Evolutionary conservation across 495 filamentous ascomycete species (phyloP), one percentile per base, ranked within the genome.

Genomic region (Penicillium manginii): DNA sequence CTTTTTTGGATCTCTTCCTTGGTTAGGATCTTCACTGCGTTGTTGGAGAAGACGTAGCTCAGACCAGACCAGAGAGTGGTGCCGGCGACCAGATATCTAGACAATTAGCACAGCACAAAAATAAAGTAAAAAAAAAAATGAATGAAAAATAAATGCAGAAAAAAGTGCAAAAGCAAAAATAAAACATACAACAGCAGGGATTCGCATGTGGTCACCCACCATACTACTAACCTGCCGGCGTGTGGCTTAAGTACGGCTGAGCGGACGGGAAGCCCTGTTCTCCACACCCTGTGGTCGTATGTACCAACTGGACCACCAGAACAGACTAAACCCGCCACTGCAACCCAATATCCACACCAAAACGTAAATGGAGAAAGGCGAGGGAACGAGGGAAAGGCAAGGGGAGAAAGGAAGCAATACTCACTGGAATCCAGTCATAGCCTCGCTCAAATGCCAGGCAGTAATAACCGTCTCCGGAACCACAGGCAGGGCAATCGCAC

Each of bases 41-140:
- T 85, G 64, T 89, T 91, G 55, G 86, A 87, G 66, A 87, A 91
- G 32, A 93, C 75, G 65, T 96, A 96, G 68, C 89, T 91, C 4
- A 90, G 78, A 17, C 91, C 91, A 31, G 90, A 93, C 91, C 90
- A 92, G 14, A 93, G 69, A 1, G 91, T 96, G 11, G 91, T 96
- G 0, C 82, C 81, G 0, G 90, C 91, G 7, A 96, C 91, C 35
- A 92, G 74, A 62, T 91, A 81, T 57, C 78, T 80, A 48, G 23
- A 32, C n/a, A 22, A 18, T 61, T 26, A 61, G 48, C 32, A 58
- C 4, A 50, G 18, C 29, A 37, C 11, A 37, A 35, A 32, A 4
- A 4, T 40, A 46, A 26, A 23, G 5, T 10, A 42, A 17, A 55
- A 43, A 39, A 29, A 49, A n/a, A 49, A 23, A 50, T 17, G 46